Conservation (phyloP, 1,284 basidiomycete species). For the Ceratobasidium sp. region DNA sequence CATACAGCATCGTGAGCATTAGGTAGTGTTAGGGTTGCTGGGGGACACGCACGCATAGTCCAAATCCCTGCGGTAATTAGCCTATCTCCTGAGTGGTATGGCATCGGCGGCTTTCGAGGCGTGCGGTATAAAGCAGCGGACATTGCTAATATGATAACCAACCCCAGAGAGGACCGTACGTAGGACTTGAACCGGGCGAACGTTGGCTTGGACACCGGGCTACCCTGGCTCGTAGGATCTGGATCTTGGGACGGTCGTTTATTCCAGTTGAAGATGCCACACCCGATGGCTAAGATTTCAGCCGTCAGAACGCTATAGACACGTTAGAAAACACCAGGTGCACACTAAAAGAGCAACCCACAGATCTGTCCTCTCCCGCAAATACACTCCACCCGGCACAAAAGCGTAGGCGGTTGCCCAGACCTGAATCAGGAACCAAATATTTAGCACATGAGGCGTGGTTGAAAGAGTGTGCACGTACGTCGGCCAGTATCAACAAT, state of each 20-base stretch:
- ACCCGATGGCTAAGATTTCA: constrained; percentile 58
- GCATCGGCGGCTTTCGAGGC: constrained; percentile 62
- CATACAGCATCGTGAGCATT: background rate
- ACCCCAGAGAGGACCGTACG: constrained; percentile 53
- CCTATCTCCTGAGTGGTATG: constrained; percentile 73
- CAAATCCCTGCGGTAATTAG: constrained; percentile 90
- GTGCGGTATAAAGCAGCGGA: constrained; percentile 65
- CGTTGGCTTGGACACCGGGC: background rate
- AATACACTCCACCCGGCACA: constrained; percentile 81
- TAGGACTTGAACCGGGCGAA: constrained; percentile 35
- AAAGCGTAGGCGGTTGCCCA: constrained; percentile 95
- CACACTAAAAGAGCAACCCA: constrained; percentile 53
- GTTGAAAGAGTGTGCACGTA: background rate
- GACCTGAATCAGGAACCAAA: constrained; percentile 50
- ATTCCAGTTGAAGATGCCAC: constrained; percentile 25
- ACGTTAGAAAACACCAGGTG: background rate
- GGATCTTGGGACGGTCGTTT: constrained; percentile 2
- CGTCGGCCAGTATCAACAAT: constrained; percentile 73
- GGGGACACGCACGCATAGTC: constrained; percentile 72
- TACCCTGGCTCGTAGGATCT: background rate
- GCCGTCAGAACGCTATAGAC: constrained; percentile 61
- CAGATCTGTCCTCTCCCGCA: constrained; percentile 85
- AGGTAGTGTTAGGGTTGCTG: background rate
- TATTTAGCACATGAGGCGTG: no score
- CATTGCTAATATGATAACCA: constrained; percentile 63